Evolutionary conservation across 2,329 filamentous ascomycete genomes (phyloP), one percentile per base, ranked within the genome.

Genomic region (Fusarium pseudograminearum): DNA sequence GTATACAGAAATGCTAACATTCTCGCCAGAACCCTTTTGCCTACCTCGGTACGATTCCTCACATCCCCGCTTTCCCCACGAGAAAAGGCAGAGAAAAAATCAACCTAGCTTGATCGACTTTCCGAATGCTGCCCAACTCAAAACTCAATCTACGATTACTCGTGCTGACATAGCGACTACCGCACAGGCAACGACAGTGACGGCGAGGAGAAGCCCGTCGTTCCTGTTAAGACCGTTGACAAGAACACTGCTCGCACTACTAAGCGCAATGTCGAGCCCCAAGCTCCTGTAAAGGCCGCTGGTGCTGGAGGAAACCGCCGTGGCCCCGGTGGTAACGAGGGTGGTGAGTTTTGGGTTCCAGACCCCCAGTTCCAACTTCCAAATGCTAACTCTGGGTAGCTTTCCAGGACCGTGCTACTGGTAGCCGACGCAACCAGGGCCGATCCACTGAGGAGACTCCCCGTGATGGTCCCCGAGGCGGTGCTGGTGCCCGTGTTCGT

Each of bases 11-110:
- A 65, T 65, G 60, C 73, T 75, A 73, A 75, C 64, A 52, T 38
- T 24, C n/a, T 38, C n/a, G 11, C 28, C 75, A 98, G 96, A 99
- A 99, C 89, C 91, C 93, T 80, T 98, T 93, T 89, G 95, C 96
- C 89, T 91, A 97, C 86, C 93, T 99, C 89, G 95, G 96, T 98
- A 97, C 79, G 83, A 79, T 74, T 69, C 69, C 72, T 57, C 47
- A 69, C 53, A 70, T 67, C 73, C 63, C 71, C 65, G 58, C 60
- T 65, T 71, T 60, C 71, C 64, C 47, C 33, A 46, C 65, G 56
- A 57, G 65, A 60, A 42, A 51, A 50, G 28, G 26, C 26, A 26
- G 50, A 57, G 46, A 63, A 51, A 61, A 41, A 54, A 40, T 56
- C 57, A 63, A 57, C 62, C 64, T 61, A 64, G 68, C 62, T 70